These are phyloP conservation scores for Coprinellus aureogranulatus DNA, from an alignment of 768 basidiomycete species.

Conservation along the genomic window DNA sequence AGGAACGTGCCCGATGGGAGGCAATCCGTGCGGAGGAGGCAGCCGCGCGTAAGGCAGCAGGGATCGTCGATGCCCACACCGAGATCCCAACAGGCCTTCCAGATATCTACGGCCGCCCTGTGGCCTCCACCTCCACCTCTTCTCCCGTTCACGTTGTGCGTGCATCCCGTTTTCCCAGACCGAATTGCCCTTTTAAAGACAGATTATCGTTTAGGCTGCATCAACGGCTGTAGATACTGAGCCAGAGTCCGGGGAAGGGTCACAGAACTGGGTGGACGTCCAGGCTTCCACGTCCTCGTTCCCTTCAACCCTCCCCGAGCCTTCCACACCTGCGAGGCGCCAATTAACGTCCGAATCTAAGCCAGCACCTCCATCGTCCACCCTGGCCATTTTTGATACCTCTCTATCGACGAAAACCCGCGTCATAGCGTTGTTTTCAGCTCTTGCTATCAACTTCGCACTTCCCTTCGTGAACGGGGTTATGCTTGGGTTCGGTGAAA, in stretches of 20 bases:
- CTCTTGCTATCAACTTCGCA: slow-evolving; percentile 78
- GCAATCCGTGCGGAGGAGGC: slow-evolving; percentile 49
- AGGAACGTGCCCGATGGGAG: slow-evolving; percentile 72
- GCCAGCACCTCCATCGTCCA: slow-evolving; percentile 45
- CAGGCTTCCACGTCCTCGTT: slow-evolving; percentile 63
- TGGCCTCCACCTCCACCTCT: not conserved
- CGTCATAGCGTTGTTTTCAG: slow-evolving; percentile 63
- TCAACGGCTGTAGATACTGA: slow-evolving; percentile 1
- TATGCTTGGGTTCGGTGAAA: slow-evolving; percentile 95
- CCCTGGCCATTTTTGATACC: slow-evolving; percentile 69
- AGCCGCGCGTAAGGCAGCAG: slow-evolving; percentile 36
- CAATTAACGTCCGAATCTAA: slow-evolving; percentile 13
- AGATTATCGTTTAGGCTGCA: not conserved
- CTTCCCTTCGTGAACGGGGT: slow-evolving; percentile 92
- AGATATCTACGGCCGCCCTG: not conserved
- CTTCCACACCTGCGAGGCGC: slow-evolving; percentile 43
- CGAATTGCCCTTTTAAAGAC: not conserved
- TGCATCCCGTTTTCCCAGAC: slow-evolving; percentile 10
- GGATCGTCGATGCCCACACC: slow-evolving; percentile 19
- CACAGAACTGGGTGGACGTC: slow-evolving; percentile 75
- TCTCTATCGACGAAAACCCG: slow-evolving; percentile 67
- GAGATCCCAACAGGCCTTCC: slow-evolving; percentile 11
- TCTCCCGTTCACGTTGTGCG: slow-evolving; percentile 1
- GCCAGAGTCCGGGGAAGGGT: slow-evolving; percentile 22
- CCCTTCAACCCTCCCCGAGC: slow-evolving; percentile 77